Conservation (phyloP, 345 rosid species). For the Dipteronia dyeriana region DNA sequence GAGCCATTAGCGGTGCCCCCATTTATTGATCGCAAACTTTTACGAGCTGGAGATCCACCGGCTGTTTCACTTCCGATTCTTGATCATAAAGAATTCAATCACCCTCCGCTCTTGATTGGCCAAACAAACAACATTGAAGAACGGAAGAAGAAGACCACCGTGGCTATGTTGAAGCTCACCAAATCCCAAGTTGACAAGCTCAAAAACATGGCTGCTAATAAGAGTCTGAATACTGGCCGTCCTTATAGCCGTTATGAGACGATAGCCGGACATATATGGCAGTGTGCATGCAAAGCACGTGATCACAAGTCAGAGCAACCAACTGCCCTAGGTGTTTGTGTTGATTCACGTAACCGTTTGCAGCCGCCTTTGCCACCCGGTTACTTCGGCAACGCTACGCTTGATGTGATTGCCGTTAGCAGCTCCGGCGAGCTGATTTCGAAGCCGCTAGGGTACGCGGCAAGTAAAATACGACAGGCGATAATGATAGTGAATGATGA, state of each 20-base stretch:
- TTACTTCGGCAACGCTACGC: conserved; percentile 45
- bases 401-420: conserved; percentile 45
- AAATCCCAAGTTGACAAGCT: conserved; percentile 49
- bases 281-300: conserved; percentile 41
- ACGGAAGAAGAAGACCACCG: conserved; percentile 42
- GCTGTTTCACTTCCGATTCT: background rate
- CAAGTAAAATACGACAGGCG: conserved; percentile 42
- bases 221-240: conserved; percentile 10
- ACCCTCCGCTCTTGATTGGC: conserved; percentile 53
- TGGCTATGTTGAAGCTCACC: conserved; percentile 46
- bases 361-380: conserved; percentile 40
- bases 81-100: conserved; percentile 43
- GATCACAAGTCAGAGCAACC: conserved; percentile 42
- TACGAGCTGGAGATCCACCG: conserved; percentile 42
- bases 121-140: conserved; percentile 34
- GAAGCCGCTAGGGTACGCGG: conserved; percentile 45
- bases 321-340: conserved; percentile 45
- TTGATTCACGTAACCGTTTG: conserved; percentile 47
- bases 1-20: conserved; percentile 33
- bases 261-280: conserved; percentile 40
- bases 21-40: conserved; percentile 41
- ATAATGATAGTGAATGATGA: conserved; percentile 42
- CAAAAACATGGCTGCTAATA: conserved; percentile 41
- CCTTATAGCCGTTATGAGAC: conserved; percentile 49
- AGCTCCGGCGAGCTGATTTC: conserved; percentile 39